phyloP scores from a whole-genome alignment of 2,329 filamentous ascomycete genomes.

The Dothideomycetidae sp. region DNA sequence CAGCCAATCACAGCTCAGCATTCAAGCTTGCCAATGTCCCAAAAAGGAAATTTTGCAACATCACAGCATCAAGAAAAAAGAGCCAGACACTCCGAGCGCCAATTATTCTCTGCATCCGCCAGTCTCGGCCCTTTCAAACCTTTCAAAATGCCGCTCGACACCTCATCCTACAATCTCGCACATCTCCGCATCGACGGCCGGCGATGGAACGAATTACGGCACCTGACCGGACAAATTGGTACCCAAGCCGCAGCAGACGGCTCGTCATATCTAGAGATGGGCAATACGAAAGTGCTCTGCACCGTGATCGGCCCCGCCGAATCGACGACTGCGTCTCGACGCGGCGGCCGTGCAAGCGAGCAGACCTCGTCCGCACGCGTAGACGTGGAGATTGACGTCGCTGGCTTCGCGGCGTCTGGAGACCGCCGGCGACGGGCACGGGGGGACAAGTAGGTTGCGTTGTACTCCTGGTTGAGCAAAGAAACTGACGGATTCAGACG shows the following conservation, averaged over 20 bases:
- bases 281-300: constrained; percentile 93
- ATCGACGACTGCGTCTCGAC: no score
- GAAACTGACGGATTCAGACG: constrained; percentile 41
- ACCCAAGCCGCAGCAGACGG: constrained; percentile 89
- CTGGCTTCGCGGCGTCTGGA: constrained; percentile 78
- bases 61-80: background rate
- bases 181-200: constrained; percentile 56
- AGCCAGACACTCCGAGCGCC: background rate
- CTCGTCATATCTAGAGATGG: constrained; percentile 88
- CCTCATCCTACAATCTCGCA: constrained; percentile 76
- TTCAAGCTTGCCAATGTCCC: background rate
- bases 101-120: background rate
- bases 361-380: constrained; percentile 49
- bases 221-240: constrained; percentile 74
- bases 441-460: constrained; percentile 56
- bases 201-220: constrained; percentile 92
- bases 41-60: background rate
- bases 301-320: constrained; percentile 79
- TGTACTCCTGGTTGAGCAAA: background rate
- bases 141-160: constrained; percentile 77
- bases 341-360: constrained; percentile 31
- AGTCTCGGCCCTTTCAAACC: background rate
- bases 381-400: constrained; percentile 68
- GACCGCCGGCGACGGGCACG: constrained; percentile 58
- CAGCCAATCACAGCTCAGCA: background rate